These are phyloP conservation scores for Trametes cubensis DNA, from an alignment of 768 basidiomycete genomes.

Conservation along the genomic window DNA sequence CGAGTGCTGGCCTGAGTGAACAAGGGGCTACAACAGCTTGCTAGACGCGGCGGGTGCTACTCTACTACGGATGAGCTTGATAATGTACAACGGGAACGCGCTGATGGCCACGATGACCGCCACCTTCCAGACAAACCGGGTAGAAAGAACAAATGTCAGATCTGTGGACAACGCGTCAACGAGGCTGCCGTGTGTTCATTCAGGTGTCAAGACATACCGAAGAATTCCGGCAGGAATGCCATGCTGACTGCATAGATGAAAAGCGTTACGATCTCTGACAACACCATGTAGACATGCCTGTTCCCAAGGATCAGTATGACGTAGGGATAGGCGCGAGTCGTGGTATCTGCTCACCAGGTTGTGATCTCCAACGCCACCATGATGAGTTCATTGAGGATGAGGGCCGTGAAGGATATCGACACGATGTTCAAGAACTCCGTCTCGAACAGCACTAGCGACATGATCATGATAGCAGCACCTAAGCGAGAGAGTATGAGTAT, in stretches of 20 bases:
- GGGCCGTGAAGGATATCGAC: constrained; percentile 94
- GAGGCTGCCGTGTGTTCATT: not conserved
- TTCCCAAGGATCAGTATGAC: not conserved
- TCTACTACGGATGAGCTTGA: constrained; percentile 84
- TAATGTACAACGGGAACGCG: constrained; percentile 86
- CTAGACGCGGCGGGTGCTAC: constrained; percentile 92
- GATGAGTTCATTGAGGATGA: constrained; percentile 95
- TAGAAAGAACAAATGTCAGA: constrained; percentile 87
- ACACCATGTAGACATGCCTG: constrained; percentile 95
- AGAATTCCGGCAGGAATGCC: constrained; percentile 93
- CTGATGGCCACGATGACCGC: constrained; percentile 94
- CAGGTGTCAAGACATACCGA: constrained; percentile 60
- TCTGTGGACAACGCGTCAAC: constrained; percentile 49
- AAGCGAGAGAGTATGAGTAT: not conserved
- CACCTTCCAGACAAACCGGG: constrained; percentile 91
- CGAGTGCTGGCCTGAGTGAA: not conserved
- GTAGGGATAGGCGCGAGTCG: too few relatives aligned
- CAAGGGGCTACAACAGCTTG: constrained; percentile 67
- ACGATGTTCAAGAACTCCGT: constrained; percentile 98
- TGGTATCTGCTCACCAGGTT: constrained; percentile 68
- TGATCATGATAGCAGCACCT: constrained; percentile 99
- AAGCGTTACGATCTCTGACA: constrained; percentile 88
- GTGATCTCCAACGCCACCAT: constrained; percentile 99
- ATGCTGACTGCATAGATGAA: constrained; percentile 90
- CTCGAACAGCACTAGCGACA: constrained; percentile 94